Evolutionary conservation across 2,329 filamentous ascomycete species (phyloP).

Genomic region (Cladosporium sphaerospermum): DNA sequence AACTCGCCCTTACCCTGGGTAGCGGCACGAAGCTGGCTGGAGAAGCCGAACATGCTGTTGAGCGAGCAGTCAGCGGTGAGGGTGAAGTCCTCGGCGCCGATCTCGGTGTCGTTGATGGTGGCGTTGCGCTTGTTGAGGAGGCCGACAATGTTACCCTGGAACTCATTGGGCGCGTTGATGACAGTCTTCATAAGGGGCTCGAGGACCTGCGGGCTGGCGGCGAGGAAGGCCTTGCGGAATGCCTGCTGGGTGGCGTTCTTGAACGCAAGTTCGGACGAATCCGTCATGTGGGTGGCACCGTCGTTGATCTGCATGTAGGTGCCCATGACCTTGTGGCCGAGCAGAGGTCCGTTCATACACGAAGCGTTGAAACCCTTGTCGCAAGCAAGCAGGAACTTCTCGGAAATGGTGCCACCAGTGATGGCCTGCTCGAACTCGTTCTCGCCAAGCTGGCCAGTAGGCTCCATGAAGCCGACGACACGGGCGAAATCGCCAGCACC

Average conservation of each 20-base stretch:
- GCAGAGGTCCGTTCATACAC: slow-evolving; percentile 79
- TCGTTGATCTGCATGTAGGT: slow-evolving; percentile 89
- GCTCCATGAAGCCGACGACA: slow-evolving; percentile 87
- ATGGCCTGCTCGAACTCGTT: slow-evolving; percentile 86
- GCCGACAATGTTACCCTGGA: slow-evolving; percentile 92
- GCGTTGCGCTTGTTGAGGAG: slow-evolving; percentile 95
- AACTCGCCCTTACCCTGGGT: slow-evolving; percentile 99
- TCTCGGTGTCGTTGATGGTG: slow-evolving; percentile 91
- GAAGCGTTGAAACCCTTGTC: slow-evolving; percentile 86
- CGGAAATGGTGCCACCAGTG: slow-evolving; percentile 81
- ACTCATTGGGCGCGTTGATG: slow-evolving; percentile 91
- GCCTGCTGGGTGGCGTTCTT: slow-evolving; percentile 91
- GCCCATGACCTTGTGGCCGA: slow-evolving; percentile 89
- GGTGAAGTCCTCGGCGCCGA: slow-evolving; percentile 88
- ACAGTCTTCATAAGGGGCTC: slow-evolving; percentile 98
- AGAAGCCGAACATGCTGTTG: slow-evolving; percentile 98
- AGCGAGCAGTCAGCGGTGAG: slow-evolving; percentile 86
- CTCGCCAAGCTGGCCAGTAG: slow-evolving; percentile 62
- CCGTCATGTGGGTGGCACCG: slow-evolving; percentile 93
- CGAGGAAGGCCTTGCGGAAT: slow-evolving; percentile 86
- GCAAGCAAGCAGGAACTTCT: slow-evolving; percentile 93
- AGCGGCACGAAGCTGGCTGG: slow-evolving; percentile 78
- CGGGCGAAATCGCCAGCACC: slow-evolving; percentile 93
- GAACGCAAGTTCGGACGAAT: slow-evolving; percentile 96
- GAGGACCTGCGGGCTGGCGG: slow-evolving; percentile 74